Evolutionary conservation across 164 flowering plant species (phyloP).

Genomic region (Chimonanthus salicifolius): DNA sequence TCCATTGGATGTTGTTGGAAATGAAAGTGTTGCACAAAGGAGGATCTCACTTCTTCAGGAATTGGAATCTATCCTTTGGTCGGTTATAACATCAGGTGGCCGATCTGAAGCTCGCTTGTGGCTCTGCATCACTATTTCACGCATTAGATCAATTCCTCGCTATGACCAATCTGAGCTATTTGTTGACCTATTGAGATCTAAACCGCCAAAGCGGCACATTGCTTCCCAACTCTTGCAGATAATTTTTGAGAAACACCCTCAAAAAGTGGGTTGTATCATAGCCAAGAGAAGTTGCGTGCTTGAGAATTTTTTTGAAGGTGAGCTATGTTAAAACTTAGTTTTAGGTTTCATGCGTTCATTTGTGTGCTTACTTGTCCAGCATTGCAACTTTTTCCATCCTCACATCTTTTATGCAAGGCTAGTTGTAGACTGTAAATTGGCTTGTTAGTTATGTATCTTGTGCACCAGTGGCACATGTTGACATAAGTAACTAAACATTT

Average conservation of each 20-base stretch:
- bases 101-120: conserved; percentile 85
- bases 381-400: not conserved
- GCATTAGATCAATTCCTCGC: conserved; percentile 39
- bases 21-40: conserved; percentile 20
- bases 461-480: not conserved
- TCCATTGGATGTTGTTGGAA: conserved; percentile 22
- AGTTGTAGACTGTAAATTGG: not conserved
- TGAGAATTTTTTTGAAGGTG: conserved; percentile 71
- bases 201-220: conserved; percentile 30
- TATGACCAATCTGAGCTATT: conserved; percentile 53
- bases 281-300: conserved; percentile 54
- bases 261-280: conserved; percentile 41
- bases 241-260: conserved; percentile 69
- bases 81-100: conserved; percentile 43
- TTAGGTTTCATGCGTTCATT: not conserved
- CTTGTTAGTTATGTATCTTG: not conserved
- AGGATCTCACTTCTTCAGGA: conserved; percentile 36
- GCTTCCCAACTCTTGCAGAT: conserved; percentile 60
- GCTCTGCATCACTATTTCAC: conserved; percentile 62
- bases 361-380: not conserved
- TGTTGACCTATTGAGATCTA: conserved; percentile 46
- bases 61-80: conserved; percentile 56
- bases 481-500: too few species aligned
- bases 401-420: not conserved
- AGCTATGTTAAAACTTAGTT: conserved; percentile 4